Conservation (phyloP, 1,139 yeast genomes). For the Zhuliangozyma blackwelliae region DNA sequence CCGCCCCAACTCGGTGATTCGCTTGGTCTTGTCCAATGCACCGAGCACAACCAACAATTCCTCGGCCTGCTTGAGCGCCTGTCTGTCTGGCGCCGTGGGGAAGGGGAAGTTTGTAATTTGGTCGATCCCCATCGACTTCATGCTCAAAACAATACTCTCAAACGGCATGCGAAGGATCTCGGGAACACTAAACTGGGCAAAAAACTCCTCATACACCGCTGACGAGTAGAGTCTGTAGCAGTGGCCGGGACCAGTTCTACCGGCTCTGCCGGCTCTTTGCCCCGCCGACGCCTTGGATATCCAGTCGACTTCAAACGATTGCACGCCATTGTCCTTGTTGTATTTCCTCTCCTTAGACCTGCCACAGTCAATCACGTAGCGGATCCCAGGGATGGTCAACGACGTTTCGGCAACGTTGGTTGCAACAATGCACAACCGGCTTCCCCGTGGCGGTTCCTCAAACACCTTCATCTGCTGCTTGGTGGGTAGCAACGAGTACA, state of each 20-base stretch:
- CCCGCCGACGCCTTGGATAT: slow-evolving; percentile 92
- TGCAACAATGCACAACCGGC: slow-evolving; percentile 88
- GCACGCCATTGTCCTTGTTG: slow-evolving; percentile 84
- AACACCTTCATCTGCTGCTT: slow-evolving; percentile 93
- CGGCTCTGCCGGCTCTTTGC: slow-evolving; percentile 97
- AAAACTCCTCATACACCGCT: slow-evolving; percentile 89
- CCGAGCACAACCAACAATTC: slow-evolving; percentile 68
- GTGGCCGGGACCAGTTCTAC: slow-evolving; percentile 99
- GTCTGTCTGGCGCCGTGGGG: slow-evolving; percentile 86
- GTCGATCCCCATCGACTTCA: slow-evolving; percentile 97
- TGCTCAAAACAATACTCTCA: slow-evolving; percentile 86
- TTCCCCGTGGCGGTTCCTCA: slow-evolving; percentile 76
- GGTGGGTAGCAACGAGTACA: slow-evolving; percentile 89
- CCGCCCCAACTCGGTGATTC: slow-evolving; percentile 73
- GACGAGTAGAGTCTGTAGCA: slow-evolving; percentile 90
- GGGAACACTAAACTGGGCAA: slow-evolving; percentile 77
- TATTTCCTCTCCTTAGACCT: slow-evolving; percentile 84
- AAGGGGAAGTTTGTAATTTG: slow-evolving; percentile 90
- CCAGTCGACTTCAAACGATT: slow-evolving; percentile 90
- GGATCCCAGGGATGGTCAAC: slow-evolving; percentile 90
- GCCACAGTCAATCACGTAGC: slow-evolving; percentile 95
- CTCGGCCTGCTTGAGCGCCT: slow-evolving; percentile 61
- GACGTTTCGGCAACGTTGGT: slow-evolving; percentile 98
- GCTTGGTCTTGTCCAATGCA: slow-evolving; percentile 57
- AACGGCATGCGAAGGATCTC: slow-evolving; percentile 95